Base-by-base conservation (phyloP, 2,329 filamentous ascomycete genomes). In the Calonectria montana region DNA sequence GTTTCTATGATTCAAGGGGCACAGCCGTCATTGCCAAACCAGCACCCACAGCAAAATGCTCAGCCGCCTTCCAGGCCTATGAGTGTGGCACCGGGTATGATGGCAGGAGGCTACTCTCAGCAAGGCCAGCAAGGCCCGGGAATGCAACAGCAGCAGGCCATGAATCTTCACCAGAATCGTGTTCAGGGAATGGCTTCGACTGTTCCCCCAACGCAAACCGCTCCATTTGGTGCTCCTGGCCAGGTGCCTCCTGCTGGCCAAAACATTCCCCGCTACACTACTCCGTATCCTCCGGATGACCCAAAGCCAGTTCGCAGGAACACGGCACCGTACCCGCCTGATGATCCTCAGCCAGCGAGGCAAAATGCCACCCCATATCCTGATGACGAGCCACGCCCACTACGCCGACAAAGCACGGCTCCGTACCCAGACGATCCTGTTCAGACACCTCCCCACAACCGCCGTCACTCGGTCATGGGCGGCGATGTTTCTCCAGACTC, bases 401-500 rank as follows among this genome's bases (percentile, higher is more conserved):
- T 65, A 25, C 57, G 57, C 43, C 63, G 63, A 29, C 47, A 65
- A 50, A 62, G 65, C 41, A 67, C 55, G 8, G 65, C 53, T 53
- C 65, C 65, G 10, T 77, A 75, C 35, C 75, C 75, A 3, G 75
- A 77, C 41, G 67, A 74, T 3, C 70, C 65, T 2, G 31, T 69
- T 4, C 70, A 74, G 10, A 50, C 57, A 16, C 39, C 67, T 2
- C 72, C 47, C 15, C 63, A 72, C 13, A 72, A 72, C 9, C 74
- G 79, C 59, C 74, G 79, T 3, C 79, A 81, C 55, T 78, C 78
- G n/a, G 80, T 78, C 5, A 77, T 77, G 27, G 72, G 65, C 7
- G 75, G 79, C 4, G 59, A 61, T 4, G 73, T 82, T 18, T 82
- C 79, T 0, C 76, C 81, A 3, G 77, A 76, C 9, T 81, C 81